These are phyloP conservation scores for Mycena citricolor DNA, from an alignment of 1,284 basidiomycete species.

Conservation along the genomic window DNA sequence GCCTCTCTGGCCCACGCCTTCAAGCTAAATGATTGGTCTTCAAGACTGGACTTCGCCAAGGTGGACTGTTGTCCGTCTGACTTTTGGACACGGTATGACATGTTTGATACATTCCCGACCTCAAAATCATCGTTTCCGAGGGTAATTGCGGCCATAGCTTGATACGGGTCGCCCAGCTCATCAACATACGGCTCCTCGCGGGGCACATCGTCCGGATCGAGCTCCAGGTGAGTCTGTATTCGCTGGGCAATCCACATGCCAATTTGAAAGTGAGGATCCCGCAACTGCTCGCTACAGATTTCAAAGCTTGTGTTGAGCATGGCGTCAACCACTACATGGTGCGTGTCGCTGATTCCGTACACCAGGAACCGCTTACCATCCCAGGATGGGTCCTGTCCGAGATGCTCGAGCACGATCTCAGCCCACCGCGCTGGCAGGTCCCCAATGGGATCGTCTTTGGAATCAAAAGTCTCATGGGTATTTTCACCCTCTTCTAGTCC, in stretches of 20 bases:
- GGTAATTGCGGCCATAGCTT: background rate
- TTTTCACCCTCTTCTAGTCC: conserved; percentile 6
- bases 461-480: conserved; percentile 3
- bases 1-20: no score
- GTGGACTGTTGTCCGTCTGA: background rate
- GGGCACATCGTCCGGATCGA: background rate
- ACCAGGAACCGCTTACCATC: background rate
- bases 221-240: background rate
- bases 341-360: background rate
- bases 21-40: background rate
- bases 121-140: background rate
- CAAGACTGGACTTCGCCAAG: background rate
- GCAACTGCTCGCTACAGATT: background rate
- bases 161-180: conserved; percentile 3
- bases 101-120: background rate
- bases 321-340: background rate
- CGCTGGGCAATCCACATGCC: conserved; percentile 1
- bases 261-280: background rate
- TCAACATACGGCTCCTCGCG: background rate
- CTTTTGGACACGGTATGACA: background rate
- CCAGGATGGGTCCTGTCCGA: background rate
- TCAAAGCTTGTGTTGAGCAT: background rate
- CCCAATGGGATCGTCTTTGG: conserved; percentile 2
- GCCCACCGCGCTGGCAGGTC: conserved; percentile 3
- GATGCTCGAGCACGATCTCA: conserved; percentile 3